Conservation (phyloP, 2,329 filamentous ascomycete species). For the Microascus cirrosus region DNA sequence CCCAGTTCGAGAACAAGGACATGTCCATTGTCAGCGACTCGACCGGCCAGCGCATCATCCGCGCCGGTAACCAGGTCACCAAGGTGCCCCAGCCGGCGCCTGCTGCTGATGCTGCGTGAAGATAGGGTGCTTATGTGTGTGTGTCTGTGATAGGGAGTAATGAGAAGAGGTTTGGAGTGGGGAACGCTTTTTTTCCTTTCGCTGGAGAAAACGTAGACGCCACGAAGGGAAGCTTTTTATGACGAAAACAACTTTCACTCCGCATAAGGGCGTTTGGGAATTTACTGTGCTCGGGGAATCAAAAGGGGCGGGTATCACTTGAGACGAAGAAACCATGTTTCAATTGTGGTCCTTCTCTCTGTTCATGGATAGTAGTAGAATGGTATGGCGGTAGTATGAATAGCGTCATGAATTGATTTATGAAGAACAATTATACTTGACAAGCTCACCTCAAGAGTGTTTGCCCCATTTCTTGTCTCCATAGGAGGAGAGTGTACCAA, state of each 20-base stretch:
- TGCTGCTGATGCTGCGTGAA: constrained; percentile 71
- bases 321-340: not conserved
- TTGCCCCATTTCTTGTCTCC: no score
- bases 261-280: not conserved
- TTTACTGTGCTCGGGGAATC: not conserved
- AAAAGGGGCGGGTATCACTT: not conserved
- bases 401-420: not conserved
- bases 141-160: not conserved
- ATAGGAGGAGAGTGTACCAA: no score
- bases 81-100: constrained; percentile 69
- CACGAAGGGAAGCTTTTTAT: not conserved
- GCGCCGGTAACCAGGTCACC: constrained; percentile 77
- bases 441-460: no score
- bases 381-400: not conserved
- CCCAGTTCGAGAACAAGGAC: constrained; percentile 76
- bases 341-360: not conserved
- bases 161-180: not conserved
- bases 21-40: constrained; percentile 71
- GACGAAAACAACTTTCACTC: no score
- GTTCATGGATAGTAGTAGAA: not conserved
- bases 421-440: no score
- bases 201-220: not conserved
- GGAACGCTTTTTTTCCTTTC: not conserved
- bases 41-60: constrained; percentile 69
- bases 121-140: not conserved